Conservation (phyloP, 352 stramenopile genomes). For the Phytophthora meadii region DNA sequence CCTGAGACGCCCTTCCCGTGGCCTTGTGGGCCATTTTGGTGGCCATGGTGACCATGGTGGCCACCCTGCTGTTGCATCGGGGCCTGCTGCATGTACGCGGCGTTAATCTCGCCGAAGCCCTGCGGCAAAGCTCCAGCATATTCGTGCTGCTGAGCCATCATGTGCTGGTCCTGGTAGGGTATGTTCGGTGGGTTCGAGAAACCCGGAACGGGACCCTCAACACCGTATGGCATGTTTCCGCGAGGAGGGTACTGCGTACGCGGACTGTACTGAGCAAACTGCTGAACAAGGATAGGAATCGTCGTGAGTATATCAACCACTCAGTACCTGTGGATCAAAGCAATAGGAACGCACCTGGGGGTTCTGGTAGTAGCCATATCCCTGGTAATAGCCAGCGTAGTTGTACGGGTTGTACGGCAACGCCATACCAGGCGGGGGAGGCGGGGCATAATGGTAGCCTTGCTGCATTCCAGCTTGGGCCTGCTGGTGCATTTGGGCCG, state of each 20-base stretch:
- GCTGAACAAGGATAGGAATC: slow-evolving; percentile 2
- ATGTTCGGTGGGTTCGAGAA: slow-evolving; percentile 84
- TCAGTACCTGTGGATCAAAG: background rate
- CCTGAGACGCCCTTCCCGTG: slow-evolving; percentile 67
- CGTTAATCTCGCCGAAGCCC: slow-evolving; percentile 86
- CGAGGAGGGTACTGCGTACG: slow-evolving; percentile 86
- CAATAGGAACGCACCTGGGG: slow-evolving; percentile 56
- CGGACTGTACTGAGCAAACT: slow-evolving; percentile 89
- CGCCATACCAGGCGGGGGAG: slow-evolving; percentile 86
- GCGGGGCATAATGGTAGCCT: slow-evolving; percentile 86
- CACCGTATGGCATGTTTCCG: slow-evolving; percentile 84
- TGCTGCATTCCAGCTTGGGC: slow-evolving; percentile 59
- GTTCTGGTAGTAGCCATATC: slow-evolving; percentile 91
- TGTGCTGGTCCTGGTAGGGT: slow-evolving; percentile 87
- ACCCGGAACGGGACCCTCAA: slow-evolving; percentile 79
- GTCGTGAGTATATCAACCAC: slow-evolving; percentile 8
- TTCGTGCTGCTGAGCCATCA: slow-evolving; percentile 82
- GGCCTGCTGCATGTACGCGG: slow-evolving; percentile 75
- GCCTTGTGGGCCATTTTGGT: slow-evolving; percentile 65
- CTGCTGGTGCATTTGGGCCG: slow-evolving; percentile 69
- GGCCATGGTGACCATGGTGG: slow-evolving; percentile 60
- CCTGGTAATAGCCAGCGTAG: slow-evolving; percentile 87
- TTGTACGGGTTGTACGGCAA: slow-evolving; percentile 91
- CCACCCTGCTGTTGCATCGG: slow-evolving; percentile 55
- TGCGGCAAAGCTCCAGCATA: slow-evolving; percentile 78